Base-by-base conservation (phyloP, 768 basidiomycete species). In the Mycena olivaceomarginata region DNA sequence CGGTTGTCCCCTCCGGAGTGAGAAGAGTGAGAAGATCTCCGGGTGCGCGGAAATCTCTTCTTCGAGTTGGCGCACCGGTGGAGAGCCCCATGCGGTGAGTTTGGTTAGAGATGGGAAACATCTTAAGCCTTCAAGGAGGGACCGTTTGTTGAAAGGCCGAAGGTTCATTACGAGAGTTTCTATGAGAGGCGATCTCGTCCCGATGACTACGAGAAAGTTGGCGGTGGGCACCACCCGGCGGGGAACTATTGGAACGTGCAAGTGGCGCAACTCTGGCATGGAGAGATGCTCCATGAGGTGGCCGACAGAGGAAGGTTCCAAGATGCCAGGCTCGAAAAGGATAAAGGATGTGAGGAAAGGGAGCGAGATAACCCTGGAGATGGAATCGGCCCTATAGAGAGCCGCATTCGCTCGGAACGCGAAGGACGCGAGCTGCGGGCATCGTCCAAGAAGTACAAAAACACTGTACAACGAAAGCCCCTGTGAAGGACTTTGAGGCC, bases 351-450 rank as follows among this genome's bases (percentile, higher is more conserved):
- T 13, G 16, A 71, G 60, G 62, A 40, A 71, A 39, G 70, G 60
- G 13, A 71, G 22, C 18, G 46, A 40, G 20, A 71, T 13, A 6
- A 37, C 4, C 16, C 18, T n/a, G 11, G 59, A 71, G 10, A 37
- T 62, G 39, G 16, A 20, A 66, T 66, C 20, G 39, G 15, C 10
- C 13, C 41, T 37, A 66, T 66, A 40, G 15, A 51, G n/a, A 22
- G 7, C 4, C 40, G 70, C 18, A 40, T 62, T 62, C 8, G 60
- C 60, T 39, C 60, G 60, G 60, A 62, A 62, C 11, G 60, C 60
- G n/a, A 71, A 71, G 6, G 70, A 71, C 15, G 64, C 18, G 13
- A 71, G 60, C 46, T 41, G 70, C 5, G 25, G 70, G 31, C 60
- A 71, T 48, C 43, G 43, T 40, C 37, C n/a, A 13, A 71, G 46